Evolutionary conservation across 345 rosid genomes (phyloP), one percentile per base, ranked within the genome.

Genomic region (Rhizophora apiculata): DNA sequence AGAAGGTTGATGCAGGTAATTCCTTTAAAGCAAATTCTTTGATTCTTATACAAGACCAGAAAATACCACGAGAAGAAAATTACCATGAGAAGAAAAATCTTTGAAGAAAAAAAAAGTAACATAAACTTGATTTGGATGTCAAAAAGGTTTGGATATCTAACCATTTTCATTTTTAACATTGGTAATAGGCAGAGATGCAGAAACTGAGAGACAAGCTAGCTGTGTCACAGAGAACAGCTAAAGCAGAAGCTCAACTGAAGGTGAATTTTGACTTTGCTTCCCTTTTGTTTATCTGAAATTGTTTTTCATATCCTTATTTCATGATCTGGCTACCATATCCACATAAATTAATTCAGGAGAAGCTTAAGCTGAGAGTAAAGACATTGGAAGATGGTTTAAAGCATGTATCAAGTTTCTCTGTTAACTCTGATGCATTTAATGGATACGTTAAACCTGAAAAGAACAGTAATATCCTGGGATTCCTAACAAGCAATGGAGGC

Each of bases 241-340:
- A 86, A 77, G 93, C 97, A 43, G 98, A 95, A 82, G 87, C 94
- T 20, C 96, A 85, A 72, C 83, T 92, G 39, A 95, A 95, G 96
- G 98, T 88, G 70, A 77, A 15, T 54, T 53, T 37, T 59, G 54
- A 36, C 53, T 60, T 65, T 60, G 63, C 22, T 6, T 54, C 2
- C 5, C 11, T 49, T 26, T 29, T 43, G 26, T 48, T 68, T 1
- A 21, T 62, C 65, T 9, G 60, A 11, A 26, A 21, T 20, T 21
- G 60, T n/a, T 63, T 20, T 46, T 29, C 13, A 26, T 20, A 54
- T 48, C 27, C 36, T 26, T 64, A 43, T 55, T 64, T 20, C 24
- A 1, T 46, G 11, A 27, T 6, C 3, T 29, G 67, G 19, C 30
- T 54, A 51, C 60, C 32, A 62, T 18, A 63, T 49, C 56, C 52